phyloP scores from a whole-genome alignment of 2,329 filamentous ascomycete species.

The Proliferodiscus dingleyae region DNA sequence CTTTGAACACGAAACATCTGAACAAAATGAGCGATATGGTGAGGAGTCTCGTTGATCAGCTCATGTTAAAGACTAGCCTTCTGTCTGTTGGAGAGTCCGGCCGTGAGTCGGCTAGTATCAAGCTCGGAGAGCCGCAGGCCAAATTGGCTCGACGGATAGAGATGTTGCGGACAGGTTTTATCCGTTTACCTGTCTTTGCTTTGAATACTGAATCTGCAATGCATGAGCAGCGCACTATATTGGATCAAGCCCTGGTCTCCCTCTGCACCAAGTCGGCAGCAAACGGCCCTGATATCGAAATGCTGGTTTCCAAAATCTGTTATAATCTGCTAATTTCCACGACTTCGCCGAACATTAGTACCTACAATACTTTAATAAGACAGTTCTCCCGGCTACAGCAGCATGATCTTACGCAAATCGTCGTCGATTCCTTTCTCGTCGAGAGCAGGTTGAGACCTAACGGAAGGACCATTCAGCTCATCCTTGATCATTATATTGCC shows the following conservation, averaged over 20 bases:
- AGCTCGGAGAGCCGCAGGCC: conserved; percentile 8
- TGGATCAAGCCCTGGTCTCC: conserved; percentile 21
- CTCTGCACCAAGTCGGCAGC: conserved; percentile 15
- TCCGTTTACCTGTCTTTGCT: conserved; percentile 20
- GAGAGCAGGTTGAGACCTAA: conserved; percentile 30
- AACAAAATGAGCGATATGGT: conserved; percentile 19
- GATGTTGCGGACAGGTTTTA: conserved; percentile 12
- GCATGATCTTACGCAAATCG: conserved; percentile 46
- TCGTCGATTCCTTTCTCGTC: conserved; percentile 48
- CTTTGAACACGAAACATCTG: conserved; percentile 19
- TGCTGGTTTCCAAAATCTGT: conserved; percentile 38
- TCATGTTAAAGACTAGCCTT: conserved; percentile 16
- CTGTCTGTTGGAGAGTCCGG: conserved; percentile 1
- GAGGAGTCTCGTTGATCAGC: conserved; percentile 20
- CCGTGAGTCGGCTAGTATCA: neutral
- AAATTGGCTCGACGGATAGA: conserved; percentile 17
- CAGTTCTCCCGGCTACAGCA: conserved; percentile 53
- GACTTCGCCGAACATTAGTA: conserved; percentile 60
- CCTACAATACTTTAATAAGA: conserved; percentile 66
- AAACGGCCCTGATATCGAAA: conserved; percentile 17
- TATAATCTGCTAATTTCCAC: conserved; percentile 63
- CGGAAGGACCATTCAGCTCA: conserved; percentile 21
- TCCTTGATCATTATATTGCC: conserved; percentile 28
- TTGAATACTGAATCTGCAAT: conserved; percentile 10
- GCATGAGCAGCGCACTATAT: conserved; percentile 14